Evolutionary conservation across 352 stramenopile genomes (phyloP), one percentile per base, ranked within the genome.

Genomic region (Globisporangium iwayamae): DNA sequence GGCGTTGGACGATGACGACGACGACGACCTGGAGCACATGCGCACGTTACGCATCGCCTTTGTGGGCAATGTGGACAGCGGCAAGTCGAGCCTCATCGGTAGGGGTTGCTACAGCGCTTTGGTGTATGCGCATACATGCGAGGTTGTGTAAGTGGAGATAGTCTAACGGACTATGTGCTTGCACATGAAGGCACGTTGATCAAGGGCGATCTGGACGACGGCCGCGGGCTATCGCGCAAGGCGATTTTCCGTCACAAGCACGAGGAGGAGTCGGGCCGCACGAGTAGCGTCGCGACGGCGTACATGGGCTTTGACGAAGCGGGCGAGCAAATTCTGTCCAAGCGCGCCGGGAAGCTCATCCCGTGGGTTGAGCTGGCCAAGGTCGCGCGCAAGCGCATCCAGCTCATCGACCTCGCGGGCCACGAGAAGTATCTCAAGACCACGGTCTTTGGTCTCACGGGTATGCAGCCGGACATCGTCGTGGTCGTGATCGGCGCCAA

Each of bases 351-450:
- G 22, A 91, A 91, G 60, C 75, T 83, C 25, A 78, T 96, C 14
- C 85, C 87, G 20, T 96, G 85, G 85, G 78, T 78, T 13, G 87
- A 96, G 51, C 74, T 96, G 47, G 85, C 87, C 61, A 87, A 85
- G 61, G 62, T 87, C 32, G 80, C 85, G 56, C 74, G 90, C 75
- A 94, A 94, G 63, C 78, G 86, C 25, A 87, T 96, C 50, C 87
- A 96, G 68, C 71, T 96, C n/a, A 96, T 96, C 58, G 87, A 96
- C 56, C 68, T 96, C 56, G 87, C 87, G 0, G 81, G 97, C 13
- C 97, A 99, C 70, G 97, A 99, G 65, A 98, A 98, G 68, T 99
- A 99, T 78, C 82, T 99, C 43, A 99, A 99, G 82, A 99, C 97
- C 41, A 99, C 97, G 18, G 97, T 99, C 52, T 99, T 99, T 81